A percentile compares a stretch with the other conserved stretches of the same genome.
Conservation (phyloP, 768 basidiomycete species). For the Termitomyces sp. region DNA sequence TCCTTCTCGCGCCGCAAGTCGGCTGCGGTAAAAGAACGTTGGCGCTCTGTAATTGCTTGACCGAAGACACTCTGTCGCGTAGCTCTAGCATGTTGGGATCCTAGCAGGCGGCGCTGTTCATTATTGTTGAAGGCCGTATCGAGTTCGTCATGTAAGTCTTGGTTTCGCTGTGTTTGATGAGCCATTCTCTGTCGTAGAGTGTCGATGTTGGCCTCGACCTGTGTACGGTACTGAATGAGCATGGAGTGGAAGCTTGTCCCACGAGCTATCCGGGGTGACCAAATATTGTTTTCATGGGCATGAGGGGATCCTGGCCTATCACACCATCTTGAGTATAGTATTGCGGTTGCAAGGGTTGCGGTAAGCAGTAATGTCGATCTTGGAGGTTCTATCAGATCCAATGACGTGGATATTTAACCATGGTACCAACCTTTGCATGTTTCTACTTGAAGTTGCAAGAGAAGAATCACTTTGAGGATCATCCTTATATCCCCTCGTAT, state of each 20-base stretch:
- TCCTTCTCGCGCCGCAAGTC: neutral
- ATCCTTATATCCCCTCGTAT: neutral
- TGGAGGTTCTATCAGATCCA: neutral
- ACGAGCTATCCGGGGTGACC: neutral
- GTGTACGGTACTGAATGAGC: neutral
- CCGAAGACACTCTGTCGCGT: neutral
- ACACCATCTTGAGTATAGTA: neutral
- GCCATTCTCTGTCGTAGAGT: neutral
- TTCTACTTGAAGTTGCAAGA: neutral
- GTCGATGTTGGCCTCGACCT: neutral
- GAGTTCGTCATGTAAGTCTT: neutral
- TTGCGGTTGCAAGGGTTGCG: neutral
- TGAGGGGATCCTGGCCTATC: too few relatives aligned
- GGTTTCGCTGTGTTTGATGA: neutral
- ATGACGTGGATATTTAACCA: neutral
- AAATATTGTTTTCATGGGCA: neutral
- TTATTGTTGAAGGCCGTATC: neutral
- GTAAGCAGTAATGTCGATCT: neutral
- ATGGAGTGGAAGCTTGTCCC: neutral
- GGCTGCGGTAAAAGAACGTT: too few relatives aligned
- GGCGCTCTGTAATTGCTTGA: neutral
- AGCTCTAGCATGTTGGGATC: neutral
- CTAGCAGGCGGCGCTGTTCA: neutral
- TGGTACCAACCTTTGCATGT: neutral
- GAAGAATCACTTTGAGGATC: neutral